Evolutionary conservation across 345 rosid species (phyloP), one percentile per base, ranked within the genome.

Genomic region (Acer saccharum): DNA sequence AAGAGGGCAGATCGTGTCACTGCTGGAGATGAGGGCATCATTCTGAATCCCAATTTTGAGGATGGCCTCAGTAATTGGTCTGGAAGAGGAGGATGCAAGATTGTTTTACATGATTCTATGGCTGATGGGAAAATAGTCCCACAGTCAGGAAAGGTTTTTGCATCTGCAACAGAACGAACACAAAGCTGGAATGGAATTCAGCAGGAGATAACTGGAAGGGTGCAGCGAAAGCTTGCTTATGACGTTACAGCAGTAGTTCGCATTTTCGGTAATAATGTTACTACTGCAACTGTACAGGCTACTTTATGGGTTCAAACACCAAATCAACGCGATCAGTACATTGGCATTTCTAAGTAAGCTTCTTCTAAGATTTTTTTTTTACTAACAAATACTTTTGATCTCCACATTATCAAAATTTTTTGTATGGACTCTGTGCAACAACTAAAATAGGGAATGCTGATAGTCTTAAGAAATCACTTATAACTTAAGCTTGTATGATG

Each of bases 171-270:
- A n/a, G 97, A 75, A 35, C 93, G 99, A 68, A 90, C 91, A 2
- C 97, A 91, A 83, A 86, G 73, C 73, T 96, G 98, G 98, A 94
- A 95, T 5, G 98, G 98, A 25, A 92, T 96, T 69, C 92, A 94
- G 82, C 97, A 96, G 83, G 98, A 94, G 66, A 86, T 96, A 69
- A 96, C 94, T 1, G 91, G 86, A 72, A 91, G 87, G 84, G 91
- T 87, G 67, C 90, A 87, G 77, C 84, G 94, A 68, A 94, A 96
- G 84, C 83, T 89, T 60, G 95, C 90, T 65, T 95, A 93, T 76
- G 92, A 88, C 61, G 89, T 85, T 17, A 79, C 87, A 72, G 91
- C 98, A 11, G 85, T 94, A 20, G 97, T 91, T 69, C 83, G 97
- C 73, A 82, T 95, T 77, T 93, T 76, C n/a, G 92, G 97, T 76